Evolutionary conservation across 2,329 filamentous ascomycete species (phyloP).

Genomic region (Pseudonectria foliicola): DNA sequence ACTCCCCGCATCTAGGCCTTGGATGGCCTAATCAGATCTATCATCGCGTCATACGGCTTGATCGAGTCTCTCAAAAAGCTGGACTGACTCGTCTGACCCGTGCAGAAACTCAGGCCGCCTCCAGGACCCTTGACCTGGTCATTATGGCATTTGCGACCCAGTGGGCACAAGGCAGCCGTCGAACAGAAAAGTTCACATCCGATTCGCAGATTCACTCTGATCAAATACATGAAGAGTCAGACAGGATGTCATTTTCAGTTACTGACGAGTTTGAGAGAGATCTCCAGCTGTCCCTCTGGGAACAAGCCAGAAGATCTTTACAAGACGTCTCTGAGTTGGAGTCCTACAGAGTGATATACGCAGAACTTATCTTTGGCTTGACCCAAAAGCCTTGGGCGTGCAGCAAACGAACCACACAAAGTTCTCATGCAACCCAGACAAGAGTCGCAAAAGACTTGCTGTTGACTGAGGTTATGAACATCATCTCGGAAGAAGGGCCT

Average conservation of each 20-base stretch:
- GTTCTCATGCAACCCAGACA: constrained; percentile 8
- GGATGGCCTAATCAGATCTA: constrained; percentile 42
- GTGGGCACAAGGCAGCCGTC: constrained; percentile 35
- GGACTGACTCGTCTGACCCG: constrained; percentile 32
- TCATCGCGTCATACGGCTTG: constrained; percentile 38
- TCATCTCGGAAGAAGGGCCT: constrained; percentile 15
- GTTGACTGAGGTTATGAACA: constrained; percentile 10
- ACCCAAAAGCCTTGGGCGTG: constrained; percentile 25
- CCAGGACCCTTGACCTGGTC: constrained; percentile 36
- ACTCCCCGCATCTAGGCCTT: constrained; percentile 19
- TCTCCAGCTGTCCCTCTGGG: constrained; percentile 30
- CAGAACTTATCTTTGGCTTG: constrained; percentile 31
- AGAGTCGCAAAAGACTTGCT: not conserved
- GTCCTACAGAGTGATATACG: constrained; percentile 30
- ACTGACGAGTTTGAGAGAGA: constrained; percentile 30
- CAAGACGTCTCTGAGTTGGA: constrained; percentile 29
- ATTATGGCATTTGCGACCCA: constrained; percentile 47
- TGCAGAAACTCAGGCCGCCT: constrained; percentile 32
- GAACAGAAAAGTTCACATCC: constrained; percentile 12
- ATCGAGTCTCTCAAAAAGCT: constrained; percentile 32
- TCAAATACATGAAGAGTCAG: not conserved
- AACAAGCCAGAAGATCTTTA: constrained; percentile 27
- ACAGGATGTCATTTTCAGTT: constrained; percentile 6
- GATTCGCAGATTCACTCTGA: not conserved
- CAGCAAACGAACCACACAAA: constrained; percentile 4